Base-by-base conservation (phyloP, 768 basidiomycete species). In the Nidularia pulvinata region DNA sequence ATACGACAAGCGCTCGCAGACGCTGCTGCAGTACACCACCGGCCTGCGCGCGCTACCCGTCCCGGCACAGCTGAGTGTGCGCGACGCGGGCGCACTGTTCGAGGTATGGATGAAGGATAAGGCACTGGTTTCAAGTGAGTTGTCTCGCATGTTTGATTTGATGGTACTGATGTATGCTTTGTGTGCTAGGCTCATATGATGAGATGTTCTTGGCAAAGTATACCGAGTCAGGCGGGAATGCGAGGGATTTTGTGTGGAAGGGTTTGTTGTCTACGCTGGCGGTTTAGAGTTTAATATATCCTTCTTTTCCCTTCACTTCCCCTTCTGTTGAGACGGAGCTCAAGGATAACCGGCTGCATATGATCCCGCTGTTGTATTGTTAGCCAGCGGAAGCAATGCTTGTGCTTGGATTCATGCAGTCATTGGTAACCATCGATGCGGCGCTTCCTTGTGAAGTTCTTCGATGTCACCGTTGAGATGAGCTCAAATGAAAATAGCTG, bases 191-290 rank as follows among this genome's bases (percentile, higher is more conserved):
- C 7, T 55, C 60, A 30, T 66, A 75, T 53, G 93, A 96, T 61
- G 87, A 90, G 65, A 58, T 84, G 11, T 94, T 95, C 72, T 68
- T 95, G 63, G 72, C 84, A 7, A 92, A 91, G 66, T 93, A 89
- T 58, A 81, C 83, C 1, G 88, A 92, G 61, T 81, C 88, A 6
- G 79, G 78, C 51, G 93, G 93, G 43, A 94, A 94, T 66, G 77
- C 92, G 10, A 76, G 88, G 55, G 85, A 88, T 53, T 92, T 95
- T 59, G 87, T 91, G 39, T 83, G 82, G 80, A 82, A 80, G 48
- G 87, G 86, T 1, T 60, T 89, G 19, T 36, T 25, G 19, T 19
- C 19, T 1, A 19, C 19, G 19, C 19, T 19, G 19, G 19, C 19
- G 19, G 19, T 19, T 19, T 19, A 19, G 19, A 19, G 19, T 19